Evolutionary conservation across 345 rosid genomes (phyloP).

Genomic region (Eucalyptus urophylla): DNA sequence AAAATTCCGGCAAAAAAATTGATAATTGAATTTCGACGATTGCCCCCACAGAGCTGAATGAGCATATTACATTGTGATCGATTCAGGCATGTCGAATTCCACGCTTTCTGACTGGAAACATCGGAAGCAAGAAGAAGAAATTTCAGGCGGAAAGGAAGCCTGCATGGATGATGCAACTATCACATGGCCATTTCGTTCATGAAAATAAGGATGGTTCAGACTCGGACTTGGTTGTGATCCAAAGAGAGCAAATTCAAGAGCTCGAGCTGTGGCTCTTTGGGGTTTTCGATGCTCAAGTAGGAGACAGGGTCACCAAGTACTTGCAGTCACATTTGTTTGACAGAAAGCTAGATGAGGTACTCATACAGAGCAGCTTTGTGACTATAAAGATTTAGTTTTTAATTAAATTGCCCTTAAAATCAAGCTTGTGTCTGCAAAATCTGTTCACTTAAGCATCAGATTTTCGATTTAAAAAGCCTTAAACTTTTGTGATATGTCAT

Average conservation of each 20-base stretch:
- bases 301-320: constrained; percentile 35
- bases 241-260: constrained; percentile 51
- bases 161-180: constrained; percentile 48
- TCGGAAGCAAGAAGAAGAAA: constrained; percentile 7
- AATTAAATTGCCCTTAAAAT: neutral
- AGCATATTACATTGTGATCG: neutral
- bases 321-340: constrained; percentile 54
- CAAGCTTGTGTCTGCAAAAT: neutral
- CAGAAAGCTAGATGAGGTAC: constrained; percentile 31
- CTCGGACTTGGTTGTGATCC: constrained; percentile 30
- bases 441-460: neutral
- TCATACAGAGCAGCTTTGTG: neutral
- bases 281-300: constrained; percentile 26
- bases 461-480: neutral
- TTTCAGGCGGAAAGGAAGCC: constrained; percentile 17
- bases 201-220: constrained; percentile 14
- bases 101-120: constrained; percentile 13
- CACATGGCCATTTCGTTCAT: constrained; percentile 54
- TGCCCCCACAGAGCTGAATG: neutral
- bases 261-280: constrained; percentile 67
- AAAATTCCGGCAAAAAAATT: neutral
- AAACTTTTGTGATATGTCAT: neutral
- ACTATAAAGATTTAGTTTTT: neutral
- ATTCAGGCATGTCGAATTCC: constrained; percentile 34
- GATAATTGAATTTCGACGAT: neutral